Conservation (phyloP, 2,329 filamentous ascomycete genomes). For the Calonectria hongkongensis region DNA sequence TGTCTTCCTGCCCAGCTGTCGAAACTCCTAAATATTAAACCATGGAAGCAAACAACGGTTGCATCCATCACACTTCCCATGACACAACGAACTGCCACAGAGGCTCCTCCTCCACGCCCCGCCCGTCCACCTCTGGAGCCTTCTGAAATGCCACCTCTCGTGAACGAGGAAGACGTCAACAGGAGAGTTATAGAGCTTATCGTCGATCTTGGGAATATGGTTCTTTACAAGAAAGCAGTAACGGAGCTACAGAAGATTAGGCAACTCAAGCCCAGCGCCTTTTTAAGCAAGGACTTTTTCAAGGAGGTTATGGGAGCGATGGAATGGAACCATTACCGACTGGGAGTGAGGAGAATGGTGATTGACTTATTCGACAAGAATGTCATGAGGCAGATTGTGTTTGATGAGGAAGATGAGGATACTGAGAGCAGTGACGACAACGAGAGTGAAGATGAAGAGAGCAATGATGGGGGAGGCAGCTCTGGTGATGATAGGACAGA, state of each 20-base stretch:
- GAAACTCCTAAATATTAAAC: slow-evolving; percentile 83
- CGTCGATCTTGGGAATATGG: slow-evolving; percentile 92
- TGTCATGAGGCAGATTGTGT: slow-evolving; percentile 88
- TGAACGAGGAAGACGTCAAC: slow-evolving; percentile 78
- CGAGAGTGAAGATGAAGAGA: slow-evolving; percentile 60
- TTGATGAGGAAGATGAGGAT: slow-evolving; percentile 75
- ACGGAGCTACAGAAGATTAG: slow-evolving; percentile 88
- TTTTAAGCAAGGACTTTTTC: slow-evolving; percentile 86
- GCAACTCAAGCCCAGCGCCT: slow-evolving; percentile 82
- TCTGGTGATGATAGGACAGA: slow-evolving; percentile 74
- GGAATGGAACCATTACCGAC: slow-evolving; percentile 91
- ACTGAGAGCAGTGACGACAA: slow-evolving; percentile 79
- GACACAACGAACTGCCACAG: slow-evolving; percentile 71
- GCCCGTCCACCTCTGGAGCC: slow-evolving; percentile 66
- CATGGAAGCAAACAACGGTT: slow-evolving; percentile 73
- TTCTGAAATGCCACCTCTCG: slow-evolving; percentile 64
- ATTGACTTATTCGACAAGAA: slow-evolving; percentile 96
- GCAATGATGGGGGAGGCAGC: slow-evolving; percentile 66
- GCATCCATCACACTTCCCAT: slow-evolving; percentile 68
- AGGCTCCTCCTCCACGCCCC: slow-evolving; percentile 64
- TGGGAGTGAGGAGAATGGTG: slow-evolving; percentile 91
- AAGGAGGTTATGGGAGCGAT: slow-evolving; percentile 89
- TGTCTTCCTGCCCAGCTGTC: slow-evolving; percentile 88
- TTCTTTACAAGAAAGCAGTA: slow-evolving; percentile 91
- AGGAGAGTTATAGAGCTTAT: slow-evolving; percentile 90